phyloP scores from a whole-genome alignment of 139 green algal genomes.

The Chloropicon primus region DNA sequence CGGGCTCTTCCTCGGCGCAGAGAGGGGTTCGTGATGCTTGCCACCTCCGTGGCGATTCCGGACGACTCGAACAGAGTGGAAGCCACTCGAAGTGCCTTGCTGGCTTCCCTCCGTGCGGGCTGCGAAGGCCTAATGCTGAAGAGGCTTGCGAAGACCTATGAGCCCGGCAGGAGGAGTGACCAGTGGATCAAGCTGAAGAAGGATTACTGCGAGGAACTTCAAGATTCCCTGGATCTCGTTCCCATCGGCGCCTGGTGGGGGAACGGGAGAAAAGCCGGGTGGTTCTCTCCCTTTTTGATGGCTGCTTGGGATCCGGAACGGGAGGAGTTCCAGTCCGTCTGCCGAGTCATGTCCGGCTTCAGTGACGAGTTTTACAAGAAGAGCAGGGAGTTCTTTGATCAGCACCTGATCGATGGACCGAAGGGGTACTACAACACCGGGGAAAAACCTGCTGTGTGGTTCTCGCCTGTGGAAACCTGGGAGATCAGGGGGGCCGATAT shows the following conservation, averaged over 20 bases:
- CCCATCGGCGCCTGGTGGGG: slow-evolving; percentile 80
- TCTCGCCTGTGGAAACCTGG: slow-evolving; percentile 40
- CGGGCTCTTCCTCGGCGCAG: neutral
- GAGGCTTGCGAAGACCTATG: slow-evolving; percentile 45
- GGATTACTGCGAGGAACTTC: slow-evolving; percentile 73
- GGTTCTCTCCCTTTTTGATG: slow-evolving; percentile 79
- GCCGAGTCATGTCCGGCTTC: slow-evolving; percentile 69
- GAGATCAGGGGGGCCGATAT: slow-evolving; percentile 60
- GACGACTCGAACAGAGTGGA: neutral
- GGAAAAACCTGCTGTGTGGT: slow-evolving; percentile 54
- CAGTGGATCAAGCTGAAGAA: slow-evolving; percentile 67
- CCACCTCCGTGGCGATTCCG: too few relatives aligned
- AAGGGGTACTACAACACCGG: slow-evolving; percentile 59
- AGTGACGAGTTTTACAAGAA: slow-evolving; percentile 70
- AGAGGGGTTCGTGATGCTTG: neutral
- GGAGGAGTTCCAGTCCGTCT: slow-evolving; percentile 47
- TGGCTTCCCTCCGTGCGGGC: slow-evolving; percentile 35
- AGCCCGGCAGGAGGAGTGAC: slow-evolving; percentile 54
- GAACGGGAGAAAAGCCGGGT: slow-evolving; percentile 43
- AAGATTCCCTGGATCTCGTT: slow-evolving; percentile 78
- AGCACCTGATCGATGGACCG: slow-evolving; percentile 10
- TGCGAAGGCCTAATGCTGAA: slow-evolving; percentile 79
- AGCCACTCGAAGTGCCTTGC: slow-evolving; percentile 9
- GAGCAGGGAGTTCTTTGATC: slow-evolving; percentile 23
- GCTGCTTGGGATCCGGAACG: slow-evolving; percentile 56